Evolutionary conservation across 176 grass and related monocot species (phyloP), one percentile per base, ranked within the genome.

Genomic region (Guadua angustifolia): DNA sequence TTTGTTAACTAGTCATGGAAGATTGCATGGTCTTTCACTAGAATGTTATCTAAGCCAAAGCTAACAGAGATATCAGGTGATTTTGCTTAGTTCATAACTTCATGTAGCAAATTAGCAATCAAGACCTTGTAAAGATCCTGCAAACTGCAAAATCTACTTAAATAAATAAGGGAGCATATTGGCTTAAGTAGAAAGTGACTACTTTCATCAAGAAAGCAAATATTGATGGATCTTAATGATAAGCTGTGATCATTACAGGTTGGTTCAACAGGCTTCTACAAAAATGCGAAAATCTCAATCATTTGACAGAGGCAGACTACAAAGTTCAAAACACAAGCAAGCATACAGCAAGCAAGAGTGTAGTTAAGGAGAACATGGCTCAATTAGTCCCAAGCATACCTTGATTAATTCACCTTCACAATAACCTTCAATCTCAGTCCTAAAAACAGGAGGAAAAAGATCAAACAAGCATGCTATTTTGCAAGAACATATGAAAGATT

Each of bases 381-480:
- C 17, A 82, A 78, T 22, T 71, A 82, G 6, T 58, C 66, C 17
- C 61, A 80, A 53, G 16, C 75, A 88, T 92, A 99, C 97, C 97
- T 92, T 99, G 79, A 99, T 94, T 90, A 99, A 81, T 85, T 99
- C 97, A 63, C 89, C 97, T 95, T 99, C 97, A 78, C 97, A 99
- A 59, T 95, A 99, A 64, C 97, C 97, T 51, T 99, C 97, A 84
- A 99, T 93, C 86, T 99, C 93, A 46, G 93, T 94, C 51, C 97
- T 99, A 77, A 47, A 69, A 94, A 51, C 59, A 76, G 24, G 44
- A 59, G 61, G 26, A 38, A 69, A 67, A 73, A 32, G 71, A 70
- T 85, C 52, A 85, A 26, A 77, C 1, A 13, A 25, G 1, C 5
- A 9, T 52, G 17, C 22, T 85, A 80, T 61, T 85, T 87, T 46